Evolutionary conservation across 2,329 filamentous ascomycete species (phyloP), one percentile per base, ranked within the genome.

Genomic region (Aspergillus amoenus): DNA sequence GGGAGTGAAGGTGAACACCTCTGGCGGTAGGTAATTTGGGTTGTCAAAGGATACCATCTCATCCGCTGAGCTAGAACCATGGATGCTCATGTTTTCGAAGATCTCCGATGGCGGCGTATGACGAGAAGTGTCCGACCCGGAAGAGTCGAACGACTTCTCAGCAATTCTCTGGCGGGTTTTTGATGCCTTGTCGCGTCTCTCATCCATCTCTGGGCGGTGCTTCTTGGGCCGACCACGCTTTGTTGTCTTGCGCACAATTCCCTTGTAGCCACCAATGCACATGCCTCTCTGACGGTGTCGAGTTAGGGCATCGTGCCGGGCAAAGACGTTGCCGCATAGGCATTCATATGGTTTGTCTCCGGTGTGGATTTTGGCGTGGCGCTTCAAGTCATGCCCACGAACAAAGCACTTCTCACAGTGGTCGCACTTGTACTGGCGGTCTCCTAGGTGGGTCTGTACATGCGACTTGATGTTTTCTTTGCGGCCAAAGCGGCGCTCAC

Each of bases 381-480:
- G 87, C 81, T 97, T 99, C 60, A 97, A 86, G 73, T 99, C 94
- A 73, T 99, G 94, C 68, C 96, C 93, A 39, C 94, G 88, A 42
- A 97, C 94, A 72, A 99, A 99, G 77, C 92, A 93, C 78, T 97
- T 97, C 52, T 89, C 83, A 79, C 94, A 99, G 55, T 90, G 88
- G 45, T 93, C 92, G 76, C 94, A 99, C 74, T 91, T 88, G 78
- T 91, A 99, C 72, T 97, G 94, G 47, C 94, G 85, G 73, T 99
- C 94, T 68, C 95, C 94, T 62, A 99, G 87, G 76, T 99, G 94
- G 3, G 94, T 99, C 76, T 99, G 94, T 13, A 99, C 91, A 73
- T 99, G 94, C 0, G 93, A 96, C 73, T 96, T 96, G 80, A 97
- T 97, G 77, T 99, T 97, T 75, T 99, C 94, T 74, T 97, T 96